phyloP scores from a whole-genome alignment of 2,329 filamentous ascomycete genomes.

The Penicillium sp. region DNA sequence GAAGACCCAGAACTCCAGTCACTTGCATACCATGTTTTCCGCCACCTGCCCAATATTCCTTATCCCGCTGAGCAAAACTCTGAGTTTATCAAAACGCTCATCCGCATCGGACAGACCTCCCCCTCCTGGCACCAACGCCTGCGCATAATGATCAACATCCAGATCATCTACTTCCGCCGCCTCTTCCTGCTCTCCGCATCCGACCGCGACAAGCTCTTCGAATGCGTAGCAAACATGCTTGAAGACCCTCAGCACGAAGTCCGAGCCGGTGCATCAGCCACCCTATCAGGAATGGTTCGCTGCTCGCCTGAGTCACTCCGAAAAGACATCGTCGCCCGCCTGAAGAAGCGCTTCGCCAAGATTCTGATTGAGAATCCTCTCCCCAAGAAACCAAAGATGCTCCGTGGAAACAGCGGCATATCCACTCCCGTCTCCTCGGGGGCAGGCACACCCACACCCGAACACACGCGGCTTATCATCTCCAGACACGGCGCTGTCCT shows the following conservation, averaged over 20 bases:
- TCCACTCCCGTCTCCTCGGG: slow-evolving; percentile 51
- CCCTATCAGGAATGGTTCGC: slow-evolving; percentile 95
- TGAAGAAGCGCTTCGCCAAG: slow-evolving; percentile 79
- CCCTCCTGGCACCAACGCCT: slow-evolving; percentile 94
- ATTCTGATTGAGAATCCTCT: slow-evolving; percentile 84
- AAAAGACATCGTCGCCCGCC: slow-evolving; percentile 72
- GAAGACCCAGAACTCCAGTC: slow-evolving; percentile 96
- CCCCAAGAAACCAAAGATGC: slow-evolving; percentile 65
- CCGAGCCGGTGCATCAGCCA: slow-evolving; percentile 87
- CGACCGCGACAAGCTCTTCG: slow-evolving; percentile 81
- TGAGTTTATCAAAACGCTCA: slow-evolving; percentile 81
- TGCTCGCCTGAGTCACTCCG: slow-evolving; percentile 86
- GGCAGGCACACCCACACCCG: slow-evolving; percentile 55
- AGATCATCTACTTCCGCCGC: slow-evolving; percentile 96
- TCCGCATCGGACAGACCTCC: slow-evolving; percentile 83
- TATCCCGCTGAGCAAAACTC: slow-evolving; percentile 85
- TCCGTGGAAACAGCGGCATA: slow-evolving; percentile 36
- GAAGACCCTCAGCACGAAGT: slow-evolving; percentile 92
- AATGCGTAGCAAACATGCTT: slow-evolving; percentile 94
- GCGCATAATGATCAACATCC: slow-evolving; percentile 95
- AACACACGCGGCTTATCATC: slow-evolving; percentile 74
- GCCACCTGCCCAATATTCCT: slow-evolving; percentile 92
- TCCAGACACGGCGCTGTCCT: slow-evolving; percentile 88
- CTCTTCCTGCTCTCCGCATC: slow-evolving; percentile 80
- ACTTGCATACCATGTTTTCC: slow-evolving; percentile 94